Conservation (phyloP, 1,284 basidiomycete species). For the Marasmius fiardii region DNA sequence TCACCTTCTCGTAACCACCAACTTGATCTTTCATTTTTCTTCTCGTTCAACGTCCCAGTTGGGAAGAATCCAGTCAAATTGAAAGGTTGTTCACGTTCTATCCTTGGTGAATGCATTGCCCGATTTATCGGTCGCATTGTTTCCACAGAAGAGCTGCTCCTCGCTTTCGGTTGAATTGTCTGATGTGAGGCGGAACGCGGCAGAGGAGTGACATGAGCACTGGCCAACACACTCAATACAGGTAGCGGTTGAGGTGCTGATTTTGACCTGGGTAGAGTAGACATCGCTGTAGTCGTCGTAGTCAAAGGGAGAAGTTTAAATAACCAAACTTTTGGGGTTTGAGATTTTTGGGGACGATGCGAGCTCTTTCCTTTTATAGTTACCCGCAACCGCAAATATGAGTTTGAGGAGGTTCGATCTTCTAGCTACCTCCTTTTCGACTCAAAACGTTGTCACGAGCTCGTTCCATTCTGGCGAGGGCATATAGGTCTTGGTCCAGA, state of each 20-base stretch:
- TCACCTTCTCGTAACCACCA: background rate
- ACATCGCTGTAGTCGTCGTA: background rate
- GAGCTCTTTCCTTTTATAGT: conserved; percentile 10
- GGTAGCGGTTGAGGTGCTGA: conserved; percentile 2
- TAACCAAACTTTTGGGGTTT: background rate
- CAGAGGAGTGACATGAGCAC: background rate
- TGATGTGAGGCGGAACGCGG: conserved; percentile 2
- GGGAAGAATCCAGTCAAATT: background rate
- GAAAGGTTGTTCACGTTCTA: background rate
- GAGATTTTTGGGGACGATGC: background rate
- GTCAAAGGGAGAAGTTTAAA: background rate
- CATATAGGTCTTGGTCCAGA: no score
- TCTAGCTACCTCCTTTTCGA: no score
- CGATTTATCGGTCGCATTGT: background rate
- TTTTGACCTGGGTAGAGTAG: conserved; percentile 1
- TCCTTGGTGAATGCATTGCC: background rate
- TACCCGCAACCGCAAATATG: no score
- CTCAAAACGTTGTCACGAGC: no score
- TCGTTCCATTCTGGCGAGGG: no score
- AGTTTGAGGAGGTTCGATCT: no score
- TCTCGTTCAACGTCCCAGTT: no score
- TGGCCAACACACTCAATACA: background rate
- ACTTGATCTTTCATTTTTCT: background rate
- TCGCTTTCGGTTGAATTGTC: conserved; percentile 1
- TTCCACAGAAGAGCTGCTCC: background rate